phyloP scores from a whole-genome alignment of 2,329 filamentous ascomycete genomes.

The Fusarium bulbicola region DNA sequence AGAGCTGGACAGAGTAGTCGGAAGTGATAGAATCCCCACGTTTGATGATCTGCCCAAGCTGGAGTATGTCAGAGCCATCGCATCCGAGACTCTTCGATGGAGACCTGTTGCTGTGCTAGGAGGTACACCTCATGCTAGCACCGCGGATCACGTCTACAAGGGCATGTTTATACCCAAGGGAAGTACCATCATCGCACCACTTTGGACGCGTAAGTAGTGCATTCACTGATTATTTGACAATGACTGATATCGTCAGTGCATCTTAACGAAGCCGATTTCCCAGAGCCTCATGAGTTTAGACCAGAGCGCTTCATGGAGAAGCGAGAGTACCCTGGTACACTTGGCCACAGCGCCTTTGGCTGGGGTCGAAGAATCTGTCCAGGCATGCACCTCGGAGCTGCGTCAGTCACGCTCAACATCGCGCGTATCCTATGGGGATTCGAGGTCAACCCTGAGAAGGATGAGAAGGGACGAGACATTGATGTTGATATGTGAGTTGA shows the following conservation, averaged over 20 bases:
- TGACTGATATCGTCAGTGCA: constrained; percentile 43
- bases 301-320: constrained; percentile 49
- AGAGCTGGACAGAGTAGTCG: constrained; percentile 52
- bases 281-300: constrained; percentile 51
- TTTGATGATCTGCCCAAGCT: constrained; percentile 50
- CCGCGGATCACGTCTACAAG: constrained; percentile 51
- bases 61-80: constrained; percentile 49
- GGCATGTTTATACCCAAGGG: constrained; percentile 57
- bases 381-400: constrained; percentile 60
- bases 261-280: constrained; percentile 53
- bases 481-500: constrained; percentile 52
- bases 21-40: constrained; percentile 47
- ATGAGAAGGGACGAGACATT: constrained; percentile 43
- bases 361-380: constrained; percentile 54
- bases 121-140: constrained; percentile 58
- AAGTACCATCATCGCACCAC: constrained; percentile 52
- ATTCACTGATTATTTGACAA: accelerated
- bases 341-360: constrained; percentile 53
- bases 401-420: constrained; percentile 58
- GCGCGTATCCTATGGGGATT: constrained; percentile 65
- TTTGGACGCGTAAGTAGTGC: constrained; percentile 52
- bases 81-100: constrained; percentile 53
- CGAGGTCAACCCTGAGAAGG: constrained; percentile 46
- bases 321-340: constrained; percentile 48
- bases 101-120: constrained; percentile 53